Base-by-base conservation (phyloP, 2,329 filamentous ascomycete genomes). In the Aspergillus brasiliensis region DNA sequence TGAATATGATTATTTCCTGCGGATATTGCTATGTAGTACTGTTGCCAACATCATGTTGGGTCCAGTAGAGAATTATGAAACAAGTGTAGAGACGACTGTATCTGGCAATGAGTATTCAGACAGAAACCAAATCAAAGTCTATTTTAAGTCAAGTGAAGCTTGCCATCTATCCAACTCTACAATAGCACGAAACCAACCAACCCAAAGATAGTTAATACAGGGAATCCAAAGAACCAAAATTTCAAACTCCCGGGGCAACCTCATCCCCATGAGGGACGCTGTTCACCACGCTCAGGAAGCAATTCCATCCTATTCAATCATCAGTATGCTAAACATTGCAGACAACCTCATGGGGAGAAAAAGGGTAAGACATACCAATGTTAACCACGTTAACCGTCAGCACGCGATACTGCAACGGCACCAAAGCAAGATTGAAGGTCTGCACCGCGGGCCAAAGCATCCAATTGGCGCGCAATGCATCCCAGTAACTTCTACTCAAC, bases 221-320 rank as follows among this genome's bases (percentile, higher is more conserved):
- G 19, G 7, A 23, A 44, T 17, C 21, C 13, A n/a, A 3, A 13
- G 13, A 25, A 10, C 1, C 0, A n/a, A 51, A 13, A 11, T n/a
- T 8, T 34, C 31, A 52, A 52, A 38, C 51, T 8, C 51, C 51
- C n/a, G 38, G 34, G 0, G 51, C 31, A 23, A 38, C 31, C 17
- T 52, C 51, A 25, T 55, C 52, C 38, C 38, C 52, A 5, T 28
- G 11, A 2, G 52, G 52, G 3, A 55, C 61, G 48, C 51, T 65
- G 51, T 62, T 65, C 17, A 63, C 31, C 11, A 63, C 57, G 31
- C 63, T 64, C 59, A 65, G 42, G 34, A 65, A 65, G 47, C 63
- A 65, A 57, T 64, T 65, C 61, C 63, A 65, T 2, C 63, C 63
- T 64, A 28, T 17, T 5, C 5, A n/a, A 3, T 1, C 8, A 7